Evolutionary conservation across 768 basidiomycete genomes (phyloP).

Genomic region (Trametes elegans): DNA sequence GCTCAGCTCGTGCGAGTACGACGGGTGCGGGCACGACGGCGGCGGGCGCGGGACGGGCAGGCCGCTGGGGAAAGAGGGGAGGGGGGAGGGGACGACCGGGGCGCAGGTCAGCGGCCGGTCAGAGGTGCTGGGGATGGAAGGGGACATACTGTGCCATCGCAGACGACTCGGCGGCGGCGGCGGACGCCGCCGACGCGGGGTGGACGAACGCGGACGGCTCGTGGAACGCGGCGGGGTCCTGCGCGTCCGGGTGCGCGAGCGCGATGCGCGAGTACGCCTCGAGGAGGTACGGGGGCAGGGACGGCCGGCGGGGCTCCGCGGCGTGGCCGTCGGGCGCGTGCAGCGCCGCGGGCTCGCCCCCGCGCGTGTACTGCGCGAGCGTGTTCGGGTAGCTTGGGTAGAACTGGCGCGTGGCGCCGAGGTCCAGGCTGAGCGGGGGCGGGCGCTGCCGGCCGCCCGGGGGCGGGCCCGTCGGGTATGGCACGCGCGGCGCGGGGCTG

Average conservation of each 20-base stretch:
- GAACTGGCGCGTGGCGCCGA: constrained; percentile 5
- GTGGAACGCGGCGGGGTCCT: neutral
- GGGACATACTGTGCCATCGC: constrained; percentile 9
- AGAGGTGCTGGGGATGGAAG: neutral
- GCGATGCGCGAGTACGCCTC: constrained; percentile 17
- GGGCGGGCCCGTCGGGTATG: neutral
- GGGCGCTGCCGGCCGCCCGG: constrained; percentile 15
- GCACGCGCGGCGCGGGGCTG: neutral
- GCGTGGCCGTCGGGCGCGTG: neutral
- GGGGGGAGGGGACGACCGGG: neutral
- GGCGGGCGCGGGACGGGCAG: neutral
- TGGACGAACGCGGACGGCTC: constrained; percentile 5
- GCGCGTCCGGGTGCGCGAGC: neutral
- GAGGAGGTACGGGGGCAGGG: constrained; percentile 20
- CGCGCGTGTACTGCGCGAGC: neutral
- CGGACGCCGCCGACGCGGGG: neutral
- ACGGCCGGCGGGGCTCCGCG: constrained; percentile 4
- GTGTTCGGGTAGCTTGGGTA: neutral
- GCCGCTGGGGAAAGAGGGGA: neutral
- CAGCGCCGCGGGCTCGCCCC: neutral
- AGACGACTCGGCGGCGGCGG: neutral
- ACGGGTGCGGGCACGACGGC: neutral
- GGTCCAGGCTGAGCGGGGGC: constrained; percentile 18
- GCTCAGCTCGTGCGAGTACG: neutral
- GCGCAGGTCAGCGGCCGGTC: neutral